Percentiles rank a stretch among this genome's conserved stretches.
Conservation (phyloP, 345 rosid genomes). For the Kandelia obovata region DNA sequence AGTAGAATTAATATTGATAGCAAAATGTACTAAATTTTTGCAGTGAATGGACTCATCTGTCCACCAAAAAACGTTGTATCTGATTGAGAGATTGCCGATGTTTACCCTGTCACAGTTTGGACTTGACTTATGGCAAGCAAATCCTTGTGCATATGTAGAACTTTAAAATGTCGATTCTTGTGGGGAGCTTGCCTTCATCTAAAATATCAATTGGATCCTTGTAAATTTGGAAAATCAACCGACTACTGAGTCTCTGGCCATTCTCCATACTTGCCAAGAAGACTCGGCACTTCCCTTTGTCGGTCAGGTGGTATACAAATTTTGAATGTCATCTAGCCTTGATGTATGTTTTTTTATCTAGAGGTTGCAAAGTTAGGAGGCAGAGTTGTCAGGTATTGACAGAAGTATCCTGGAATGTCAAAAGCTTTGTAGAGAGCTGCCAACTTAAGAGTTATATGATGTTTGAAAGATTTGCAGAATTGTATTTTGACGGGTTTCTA, state of each 20-base stretch:
- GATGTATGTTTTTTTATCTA: slow-evolving; percentile 21
- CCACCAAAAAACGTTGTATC: not conserved
- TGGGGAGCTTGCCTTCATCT: slow-evolving; percentile 19
- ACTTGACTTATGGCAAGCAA: slow-evolving; percentile 13
- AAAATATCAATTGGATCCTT: slow-evolving; percentile 21
- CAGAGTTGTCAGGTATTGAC: slow-evolving; percentile 17
- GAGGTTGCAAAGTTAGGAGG: slow-evolving; percentile 12
- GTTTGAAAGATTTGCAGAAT: slow-evolving; percentile 17
- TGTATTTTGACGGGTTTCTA: slow-evolving; percentile 22
- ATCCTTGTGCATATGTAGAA: slow-evolving; percentile 23
- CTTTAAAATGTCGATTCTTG: slow-evolving; percentile 11
- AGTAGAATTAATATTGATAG: not conserved
- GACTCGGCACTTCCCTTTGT: slow-evolving; percentile 18
- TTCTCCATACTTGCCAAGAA: slow-evolving; percentile 21
- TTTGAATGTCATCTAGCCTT: slow-evolving; percentile 29
- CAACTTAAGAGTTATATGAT: not conserved
- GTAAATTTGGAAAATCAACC: slow-evolving; percentile 27
- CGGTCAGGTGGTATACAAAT: slow-evolving; percentile 27
- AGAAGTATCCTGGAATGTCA: slow-evolving; percentile 22
- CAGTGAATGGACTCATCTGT: not conserved
- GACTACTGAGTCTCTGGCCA: slow-evolving; percentile 19
- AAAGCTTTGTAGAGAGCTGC: slow-evolving; percentile 33
- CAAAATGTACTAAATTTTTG: not conserved
- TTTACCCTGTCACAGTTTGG: slow-evolving; percentile 27
- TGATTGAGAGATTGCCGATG: slow-evolving; percentile 2